Conservation (phyloP, 805 yeast genomes). For the Saccharomyces mikatae region DNA sequence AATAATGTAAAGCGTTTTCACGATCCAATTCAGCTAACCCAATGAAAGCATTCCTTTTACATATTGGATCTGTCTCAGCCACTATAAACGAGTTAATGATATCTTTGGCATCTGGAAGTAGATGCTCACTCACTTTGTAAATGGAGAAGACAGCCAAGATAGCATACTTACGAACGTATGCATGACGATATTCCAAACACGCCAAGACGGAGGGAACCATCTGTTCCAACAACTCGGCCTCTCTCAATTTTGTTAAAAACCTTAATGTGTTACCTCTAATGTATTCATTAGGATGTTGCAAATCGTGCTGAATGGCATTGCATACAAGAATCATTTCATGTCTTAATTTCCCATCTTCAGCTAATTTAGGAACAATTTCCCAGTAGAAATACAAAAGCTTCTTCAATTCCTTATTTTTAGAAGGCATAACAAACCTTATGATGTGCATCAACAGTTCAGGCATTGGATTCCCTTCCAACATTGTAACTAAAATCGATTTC, state of each 20-base stretch:
- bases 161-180: conserved; percentile 96
- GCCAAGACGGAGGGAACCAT: conserved; percentile 86
- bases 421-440: conserved; percentile 95
- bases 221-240: conserved; percentile 90
- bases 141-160: conserved; percentile 83
- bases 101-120: conserved; percentile 93
- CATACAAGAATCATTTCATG: conserved; percentile 98
- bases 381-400: conserved; percentile 90
- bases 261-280: conserved; percentile 93
- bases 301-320: conserved; percentile 93
- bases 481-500: conserved; percentile 76
- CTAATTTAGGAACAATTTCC: conserved; percentile 95
- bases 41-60: conserved; percentile 91
- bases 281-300: conserved; percentile 96
- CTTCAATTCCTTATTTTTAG: conserved; percentile 81
- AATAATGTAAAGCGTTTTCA: conserved; percentile 72
- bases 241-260: conserved; percentile 81
- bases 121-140: conserved; percentile 71
- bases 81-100: conserved; percentile 62
- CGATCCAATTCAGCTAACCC: conserved; percentile 77
- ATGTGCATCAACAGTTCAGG: conserved; percentile 93
- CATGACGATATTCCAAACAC: conserved; percentile 92
- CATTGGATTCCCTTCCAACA: conserved; percentile 88
- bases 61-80: conserved; percentile 84
- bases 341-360: conserved; percentile 80